A percentile compares a stretch with the other conserved stretches of the same genome.
Conservation (phyloP, 192 early-diverging fungal species). For the Dissophora globulifera region DNA sequence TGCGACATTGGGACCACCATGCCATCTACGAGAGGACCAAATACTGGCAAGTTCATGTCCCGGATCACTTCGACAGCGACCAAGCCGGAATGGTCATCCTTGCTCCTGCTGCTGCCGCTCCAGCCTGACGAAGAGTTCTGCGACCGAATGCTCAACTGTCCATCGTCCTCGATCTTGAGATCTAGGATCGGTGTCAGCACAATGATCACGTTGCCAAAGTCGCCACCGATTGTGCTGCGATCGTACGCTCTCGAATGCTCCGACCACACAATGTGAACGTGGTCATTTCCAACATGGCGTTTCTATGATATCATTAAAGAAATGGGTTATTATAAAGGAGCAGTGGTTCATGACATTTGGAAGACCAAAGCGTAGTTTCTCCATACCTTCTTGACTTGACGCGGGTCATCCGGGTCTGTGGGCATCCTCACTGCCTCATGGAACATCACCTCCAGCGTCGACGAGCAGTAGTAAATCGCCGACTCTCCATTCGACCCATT, state of each 20-base stretch:
- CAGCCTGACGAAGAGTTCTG: background rate
- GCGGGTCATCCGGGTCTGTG: slow-evolving; percentile 78
- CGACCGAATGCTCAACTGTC: slow-evolving; percentile 4
- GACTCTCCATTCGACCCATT: slow-evolving; percentile 79
- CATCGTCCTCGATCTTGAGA: slow-evolving; percentile 38
- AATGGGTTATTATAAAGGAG: too few relatives aligned
- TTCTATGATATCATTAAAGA: too few relatives aligned
- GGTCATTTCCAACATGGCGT: slow-evolving; percentile 98
- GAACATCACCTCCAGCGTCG: slow-evolving; percentile 89
- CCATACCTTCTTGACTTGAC: slow-evolving; percentile 92
- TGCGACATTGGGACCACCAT: slow-evolving; percentile 80
- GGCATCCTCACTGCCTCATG: slow-evolving; percentile 94
- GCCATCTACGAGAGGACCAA: slow-evolving; percentile 88
- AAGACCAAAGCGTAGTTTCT: background rate
- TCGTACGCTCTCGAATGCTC: slow-evolving; percentile 91
- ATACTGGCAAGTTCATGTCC: slow-evolving; percentile 71
- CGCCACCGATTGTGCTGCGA: slow-evolving; percentile 92
- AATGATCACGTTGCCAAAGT: slow-evolving; percentile 97
- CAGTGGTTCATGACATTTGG: background rate
- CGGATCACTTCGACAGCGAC: slow-evolving; percentile 64
- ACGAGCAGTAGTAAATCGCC: slow-evolving; percentile 87
- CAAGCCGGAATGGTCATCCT: slow-evolving; percentile 11
- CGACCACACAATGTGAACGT: slow-evolving; percentile 98
- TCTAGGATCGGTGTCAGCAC: slow-evolving; percentile 84
- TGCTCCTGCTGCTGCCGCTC: background rate